A percentile compares a stretch with the other conserved stretches of the same genome.
These are phyloP conservation scores for Trichophyton schoenleinii DNA, from an alignment of 2,329 filamentous ascomycete genomes.

Conservation along the genomic window DNA sequence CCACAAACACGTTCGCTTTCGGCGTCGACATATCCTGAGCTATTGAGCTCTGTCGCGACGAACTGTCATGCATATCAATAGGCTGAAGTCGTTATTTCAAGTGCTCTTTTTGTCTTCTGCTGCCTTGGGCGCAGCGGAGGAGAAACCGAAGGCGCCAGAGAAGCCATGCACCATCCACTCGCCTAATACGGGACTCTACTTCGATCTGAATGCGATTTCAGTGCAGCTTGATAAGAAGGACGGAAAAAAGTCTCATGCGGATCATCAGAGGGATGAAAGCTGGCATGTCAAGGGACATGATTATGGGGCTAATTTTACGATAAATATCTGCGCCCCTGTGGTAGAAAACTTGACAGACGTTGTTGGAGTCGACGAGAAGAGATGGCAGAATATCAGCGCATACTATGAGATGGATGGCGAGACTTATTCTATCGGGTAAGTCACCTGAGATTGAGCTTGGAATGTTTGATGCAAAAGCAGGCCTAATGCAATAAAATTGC, in stretches of 20 bases:
- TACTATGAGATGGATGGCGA: slow-evolving; percentile 35
- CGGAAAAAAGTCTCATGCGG: slow-evolving; percentile 28
- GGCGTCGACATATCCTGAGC: background rate
- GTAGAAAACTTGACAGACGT: slow-evolving; percentile 37
- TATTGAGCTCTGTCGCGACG: background rate
- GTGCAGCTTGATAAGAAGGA: slow-evolving; percentile 36
- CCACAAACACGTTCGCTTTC: background rate
- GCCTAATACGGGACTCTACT: slow-evolving; percentile 49
- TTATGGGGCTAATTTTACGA: slow-evolving; percentile 39
- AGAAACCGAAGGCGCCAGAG: background rate
- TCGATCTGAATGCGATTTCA: slow-evolving; percentile 48
- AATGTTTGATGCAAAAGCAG: background rate
- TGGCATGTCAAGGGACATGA: slow-evolving; percentile 40
- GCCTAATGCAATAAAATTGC: background rate
- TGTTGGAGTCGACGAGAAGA: slow-evolving; percentile 30
- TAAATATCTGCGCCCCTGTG: slow-evolving; percentile 40
- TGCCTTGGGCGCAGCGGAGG: background rate
- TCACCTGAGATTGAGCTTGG: background rate
- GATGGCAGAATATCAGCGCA: slow-evolving; percentile 38
- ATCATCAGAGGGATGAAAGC: slow-evolving; percentile 29
- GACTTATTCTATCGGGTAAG: slow-evolving; percentile 37
- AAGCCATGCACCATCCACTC: slow-evolving; percentile 52
- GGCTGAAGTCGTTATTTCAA: background rate
- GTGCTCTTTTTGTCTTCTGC: background rate
- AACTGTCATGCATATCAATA: slow-evolving; percentile 4